Percentiles rank a stretch among this genome's conserved stretches.
Conservation (phyloP, 371 early-diverging fungal genomes). For the Rhizomucor pusillus region DNA sequence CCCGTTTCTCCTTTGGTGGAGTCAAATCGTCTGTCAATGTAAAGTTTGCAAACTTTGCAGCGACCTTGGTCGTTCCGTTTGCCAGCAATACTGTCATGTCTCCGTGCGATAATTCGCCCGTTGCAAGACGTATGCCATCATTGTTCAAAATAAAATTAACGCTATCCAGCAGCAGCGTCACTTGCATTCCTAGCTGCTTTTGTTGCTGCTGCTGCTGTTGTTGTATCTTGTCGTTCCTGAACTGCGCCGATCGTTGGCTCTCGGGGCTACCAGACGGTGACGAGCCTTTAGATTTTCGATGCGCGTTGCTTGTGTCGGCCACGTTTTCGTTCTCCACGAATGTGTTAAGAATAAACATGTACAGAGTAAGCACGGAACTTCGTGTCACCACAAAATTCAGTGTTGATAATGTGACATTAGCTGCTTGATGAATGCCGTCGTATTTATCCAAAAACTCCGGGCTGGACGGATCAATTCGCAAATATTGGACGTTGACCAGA, state of each 20-base stretch:
- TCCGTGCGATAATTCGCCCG: constrained; percentile 71
- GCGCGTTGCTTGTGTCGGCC: background rate
- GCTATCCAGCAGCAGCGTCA: constrained; percentile 76
- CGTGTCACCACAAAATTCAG: constrained; percentile 82
- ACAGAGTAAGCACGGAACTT: constrained; percentile 80
- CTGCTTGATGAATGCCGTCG: constrained; percentile 79
- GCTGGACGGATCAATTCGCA: constrained; percentile 66
- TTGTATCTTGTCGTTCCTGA: background rate
- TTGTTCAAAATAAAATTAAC: constrained; percentile 85
- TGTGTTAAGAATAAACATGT: constrained; percentile 85
- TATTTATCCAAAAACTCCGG: constrained; percentile 75
- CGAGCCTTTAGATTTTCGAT: background rate
- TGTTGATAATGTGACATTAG: constrained; percentile 82
- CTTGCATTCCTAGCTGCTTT: constrained; percentile 32
- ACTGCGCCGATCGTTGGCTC: background rate
- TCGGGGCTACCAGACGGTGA: background rate
- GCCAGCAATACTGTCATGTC: constrained; percentile 67
- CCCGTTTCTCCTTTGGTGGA: constrained; percentile 12
- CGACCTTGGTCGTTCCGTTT: constrained; percentile 61
- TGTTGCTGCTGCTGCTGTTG: constrained; percentile 5
- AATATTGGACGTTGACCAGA: constrained; percentile 74
- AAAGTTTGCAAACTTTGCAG: constrained; percentile 86
- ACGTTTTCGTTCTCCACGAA: constrained; percentile 54
- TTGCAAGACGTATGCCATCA: constrained; percentile 77
- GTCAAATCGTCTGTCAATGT: constrained; percentile 66